Conservation (phyloP, 768 basidiomycete species). For the Suillus decipiens region DNA sequence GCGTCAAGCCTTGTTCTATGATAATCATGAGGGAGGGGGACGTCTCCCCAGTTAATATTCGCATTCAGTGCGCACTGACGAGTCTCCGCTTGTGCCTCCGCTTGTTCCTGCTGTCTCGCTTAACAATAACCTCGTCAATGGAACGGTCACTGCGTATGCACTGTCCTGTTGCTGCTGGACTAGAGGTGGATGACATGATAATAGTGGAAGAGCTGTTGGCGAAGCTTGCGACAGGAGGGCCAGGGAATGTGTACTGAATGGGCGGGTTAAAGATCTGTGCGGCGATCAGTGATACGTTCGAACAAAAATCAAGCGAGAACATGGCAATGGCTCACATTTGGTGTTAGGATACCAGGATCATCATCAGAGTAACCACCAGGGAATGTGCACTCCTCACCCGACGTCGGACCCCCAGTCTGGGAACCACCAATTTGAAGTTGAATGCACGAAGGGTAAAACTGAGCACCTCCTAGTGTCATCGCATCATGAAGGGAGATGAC, state of each 20-base stretch:
- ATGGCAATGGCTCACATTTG: conserved; percentile 39
- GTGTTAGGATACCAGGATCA: conserved; percentile 69
- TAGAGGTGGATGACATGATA: conserved; percentile 7
- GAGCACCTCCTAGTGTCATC: conserved; percentile 53
- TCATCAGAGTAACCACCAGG: conserved; percentile 72
- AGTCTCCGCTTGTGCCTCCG: conserved; percentile 28
- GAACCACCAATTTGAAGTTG: conserved; percentile 33
- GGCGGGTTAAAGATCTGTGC: conserved; percentile 33
- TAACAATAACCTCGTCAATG: conserved; percentile 14
- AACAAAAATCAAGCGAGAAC: neutral
- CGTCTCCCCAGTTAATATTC: neutral
- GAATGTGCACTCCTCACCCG: conserved; percentile 49
- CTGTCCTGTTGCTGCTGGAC: conserved; percentile 6
- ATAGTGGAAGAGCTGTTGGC: neutral
- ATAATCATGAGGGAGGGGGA: neutral
- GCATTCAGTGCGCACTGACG: conserved; percentile 10
- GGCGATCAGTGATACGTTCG: conserved; percentile 1
- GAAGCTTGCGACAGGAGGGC: conserved; percentile 49
- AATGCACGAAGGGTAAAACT: conserved; percentile 34
- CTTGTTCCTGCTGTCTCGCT: conserved; percentile 19
- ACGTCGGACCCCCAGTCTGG: conserved; percentile 21
- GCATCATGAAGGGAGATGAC: conserved; percentile 76
- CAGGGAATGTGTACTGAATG: conserved; percentile 51
- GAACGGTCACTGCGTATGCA: conserved; percentile 25
- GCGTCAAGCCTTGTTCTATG: neutral